Conservation (phyloP, 2,329 filamentous ascomycete genomes). For the Nemania serpens region DNA sequence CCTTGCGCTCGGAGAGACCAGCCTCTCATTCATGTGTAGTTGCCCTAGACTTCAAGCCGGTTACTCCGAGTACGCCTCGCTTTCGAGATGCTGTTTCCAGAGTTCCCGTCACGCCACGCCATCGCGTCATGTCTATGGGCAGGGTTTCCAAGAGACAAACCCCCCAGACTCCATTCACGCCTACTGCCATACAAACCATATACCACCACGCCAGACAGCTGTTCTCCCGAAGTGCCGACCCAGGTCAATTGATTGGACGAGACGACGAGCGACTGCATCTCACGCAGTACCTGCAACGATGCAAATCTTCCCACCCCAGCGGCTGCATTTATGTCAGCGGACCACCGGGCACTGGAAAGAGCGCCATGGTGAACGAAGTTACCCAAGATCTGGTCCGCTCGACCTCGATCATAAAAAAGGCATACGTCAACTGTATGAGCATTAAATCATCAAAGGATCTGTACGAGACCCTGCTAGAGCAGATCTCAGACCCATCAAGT, state of each 20-base stretch:
- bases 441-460: conserved; percentile 87
- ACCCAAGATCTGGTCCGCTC: conserved; percentile 61
- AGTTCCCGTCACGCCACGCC: conserved; percentile 78
- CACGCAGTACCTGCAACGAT: conserved; percentile 68
- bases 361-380: conserved; percentile 85
- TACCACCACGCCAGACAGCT: conserved; percentile 88
- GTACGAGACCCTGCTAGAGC: conserved; percentile 76
- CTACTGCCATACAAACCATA: conserved; percentile 71
- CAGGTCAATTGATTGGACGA: conserved; percentile 76
- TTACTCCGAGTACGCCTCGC: conserved; percentile 75
- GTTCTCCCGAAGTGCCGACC: conserved; percentile 79
- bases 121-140: conserved; percentile 77
- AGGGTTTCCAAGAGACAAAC: conserved; percentile 79
- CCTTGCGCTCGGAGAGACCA: background rate
- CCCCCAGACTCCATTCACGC: conserved; percentile 74
- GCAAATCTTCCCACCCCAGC: conserved; percentile 62
- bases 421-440: conserved; percentile 96
- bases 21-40: conserved; percentile 15
- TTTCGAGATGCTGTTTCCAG: conserved; percentile 78
- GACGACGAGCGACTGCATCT: conserved; percentile 71
- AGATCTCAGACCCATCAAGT: conserved; percentile 64
- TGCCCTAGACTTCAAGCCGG: conserved; percentile 50
- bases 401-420: conserved; percentile 62
- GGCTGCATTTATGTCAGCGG: conserved; percentile 95
- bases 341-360: conserved; percentile 95